Percentiles rank a stretch among this genome's conserved stretches.
phyloP scores from a whole-genome alignment of 768 basidiomycete species.

The Baorangia bicolor region DNA sequence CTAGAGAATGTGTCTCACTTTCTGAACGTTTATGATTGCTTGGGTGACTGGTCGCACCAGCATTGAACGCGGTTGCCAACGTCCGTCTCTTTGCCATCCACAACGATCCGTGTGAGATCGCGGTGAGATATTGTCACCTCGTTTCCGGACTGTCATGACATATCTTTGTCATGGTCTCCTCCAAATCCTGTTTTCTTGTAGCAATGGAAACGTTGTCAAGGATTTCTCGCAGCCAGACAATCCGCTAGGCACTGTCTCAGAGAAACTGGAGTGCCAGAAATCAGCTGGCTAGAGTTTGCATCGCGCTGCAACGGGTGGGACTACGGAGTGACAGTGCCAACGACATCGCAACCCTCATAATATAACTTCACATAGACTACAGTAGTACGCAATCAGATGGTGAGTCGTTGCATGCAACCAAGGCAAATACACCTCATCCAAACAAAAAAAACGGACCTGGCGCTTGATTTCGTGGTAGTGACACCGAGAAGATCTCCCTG shows the following conservation, averaged over 20 bases:
- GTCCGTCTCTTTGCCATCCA: background rate
- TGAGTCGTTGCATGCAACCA: background rate
- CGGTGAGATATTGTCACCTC: slow-evolving; percentile 18
- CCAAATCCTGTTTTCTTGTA: slow-evolving; percentile 1
- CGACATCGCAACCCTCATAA: background rate
- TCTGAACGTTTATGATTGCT: background rate
- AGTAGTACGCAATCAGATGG: background rate
- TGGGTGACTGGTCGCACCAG: background rate
- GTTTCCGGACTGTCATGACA: slow-evolving; percentile 1
- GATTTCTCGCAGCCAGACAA: background rate
- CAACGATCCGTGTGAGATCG: background rate
- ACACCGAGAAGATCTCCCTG: slow-evolving; percentile 4
- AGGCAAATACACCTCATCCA: background rate
- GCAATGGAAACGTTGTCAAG: background rate
- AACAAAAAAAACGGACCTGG: slow-evolving; percentile 3
- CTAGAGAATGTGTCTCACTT: slow-evolving; percentile 20
- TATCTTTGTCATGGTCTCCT: background rate
- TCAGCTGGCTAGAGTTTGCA: background rate
- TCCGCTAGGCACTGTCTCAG: background rate
- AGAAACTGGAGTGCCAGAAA: background rate
- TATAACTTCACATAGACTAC: background rate
- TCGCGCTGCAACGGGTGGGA: background rate
- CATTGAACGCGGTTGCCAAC: background rate
- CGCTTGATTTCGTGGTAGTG: slow-evolving; percentile 7
- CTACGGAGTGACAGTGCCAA: background rate